Percentiles rank a stretch among this genome's conserved stretches.
Conservation (phyloP, 148 eudicot species). For the Arctostaphylos glauca region DNA sequence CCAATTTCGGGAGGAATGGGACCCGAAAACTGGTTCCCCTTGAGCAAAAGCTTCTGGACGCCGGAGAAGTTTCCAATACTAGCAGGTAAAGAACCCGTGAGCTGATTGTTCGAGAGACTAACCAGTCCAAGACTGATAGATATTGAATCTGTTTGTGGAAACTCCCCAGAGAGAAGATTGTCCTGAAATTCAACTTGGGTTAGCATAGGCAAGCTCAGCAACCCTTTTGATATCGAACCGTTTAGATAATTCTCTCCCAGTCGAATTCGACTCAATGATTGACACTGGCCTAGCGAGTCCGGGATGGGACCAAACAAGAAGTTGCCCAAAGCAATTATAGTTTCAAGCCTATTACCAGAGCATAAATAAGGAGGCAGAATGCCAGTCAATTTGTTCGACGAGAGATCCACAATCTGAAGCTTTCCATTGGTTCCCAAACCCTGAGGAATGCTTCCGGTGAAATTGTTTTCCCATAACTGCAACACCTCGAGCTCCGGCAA, state of each 20-base stretch:
- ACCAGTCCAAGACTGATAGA: slow-evolving; percentile 71
- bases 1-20: slow-evolving; percentile 74
- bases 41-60: slow-evolving; percentile 75
- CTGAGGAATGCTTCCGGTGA: slow-evolving; percentile 73
- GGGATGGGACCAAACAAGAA: slow-evolving; percentile 82
- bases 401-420: slow-evolving; percentile 63
- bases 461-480: slow-evolving; percentile 91
- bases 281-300: slow-evolving; percentile 65
- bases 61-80: slow-evolving; percentile 79
- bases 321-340: slow-evolving; percentile 70
- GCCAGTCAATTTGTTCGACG: slow-evolving; percentile 87
- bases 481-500: slow-evolving; percentile 75
- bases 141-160: slow-evolving; percentile 52
- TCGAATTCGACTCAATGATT: slow-evolving; percentile 58
- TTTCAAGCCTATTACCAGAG: slow-evolving; percentile 49
- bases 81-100: slow-evolving; percentile 64
- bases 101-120: slow-evolving; percentile 73
- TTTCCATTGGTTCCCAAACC: slow-evolving; percentile 60
- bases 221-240: slow-evolving; percentile 83
- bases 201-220: slow-evolving; percentile 65
- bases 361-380: slow-evolving; percentile 65
- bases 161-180: slow-evolving; percentile 66
- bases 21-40: slow-evolving; percentile 72
- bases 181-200: slow-evolving; percentile 89
- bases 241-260: slow-evolving; percentile 90